These are phyloP conservation scores for Talaromyces sp. DNA, from an alignment of 2,329 filamentous ascomycete species.

Conservation along the genomic window DNA sequence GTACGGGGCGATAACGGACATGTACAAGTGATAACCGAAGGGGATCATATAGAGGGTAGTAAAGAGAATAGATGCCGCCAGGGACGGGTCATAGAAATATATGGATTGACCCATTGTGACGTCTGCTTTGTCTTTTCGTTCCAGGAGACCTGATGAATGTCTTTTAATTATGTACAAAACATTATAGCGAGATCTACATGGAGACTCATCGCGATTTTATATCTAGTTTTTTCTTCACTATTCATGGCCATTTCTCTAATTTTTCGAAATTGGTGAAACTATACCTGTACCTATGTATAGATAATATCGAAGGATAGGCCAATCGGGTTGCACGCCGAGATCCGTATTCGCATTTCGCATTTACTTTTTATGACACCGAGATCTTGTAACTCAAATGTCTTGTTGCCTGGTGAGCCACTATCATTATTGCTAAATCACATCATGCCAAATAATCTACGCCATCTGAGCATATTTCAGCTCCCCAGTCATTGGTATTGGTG, in stretches of 20 bases:
- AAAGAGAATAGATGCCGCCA: conserved; percentile 43
- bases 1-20: background rate
- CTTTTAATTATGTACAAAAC: background rate
- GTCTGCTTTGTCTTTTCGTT: background rate
- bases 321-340: background rate
- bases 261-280: background rate
- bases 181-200: background rate
- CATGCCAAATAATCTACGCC: too few relatives aligned
- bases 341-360: background rate
- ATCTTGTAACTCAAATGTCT: background rate
- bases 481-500: too few relatives aligned
- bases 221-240: background rate
- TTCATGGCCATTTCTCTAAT: background rate
- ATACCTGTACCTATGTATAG: background rate
- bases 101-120: conserved; percentile 20
- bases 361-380: background rate
- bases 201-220: background rate
- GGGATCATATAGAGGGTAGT: conserved; percentile 42
- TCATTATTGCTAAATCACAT: background rate
- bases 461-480: too few relatives aligned
- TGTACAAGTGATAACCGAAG: conserved; percentile 31
- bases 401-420: background rate
- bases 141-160: background rate
- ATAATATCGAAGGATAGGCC: background rate
- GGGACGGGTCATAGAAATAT: conserved; percentile 48